Conservation (phyloP, 2,329 filamentous ascomycete species). For the Passalora sequoiae region DNA sequence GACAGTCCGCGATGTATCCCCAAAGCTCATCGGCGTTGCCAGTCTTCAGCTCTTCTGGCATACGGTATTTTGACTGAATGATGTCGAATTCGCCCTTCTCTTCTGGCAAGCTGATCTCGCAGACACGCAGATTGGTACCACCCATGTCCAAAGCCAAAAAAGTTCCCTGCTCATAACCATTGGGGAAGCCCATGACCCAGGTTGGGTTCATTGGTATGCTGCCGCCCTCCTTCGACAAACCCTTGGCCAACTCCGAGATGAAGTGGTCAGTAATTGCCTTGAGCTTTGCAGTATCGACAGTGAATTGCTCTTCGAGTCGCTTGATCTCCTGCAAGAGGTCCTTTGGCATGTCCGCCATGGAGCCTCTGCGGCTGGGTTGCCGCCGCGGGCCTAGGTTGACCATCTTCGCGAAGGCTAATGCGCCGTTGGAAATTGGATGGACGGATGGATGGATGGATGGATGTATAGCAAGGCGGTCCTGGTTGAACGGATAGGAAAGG, state of each 20-base stretch:
- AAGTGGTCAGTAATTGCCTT: conserved; percentile 92
- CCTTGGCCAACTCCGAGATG: conserved; percentile 78
- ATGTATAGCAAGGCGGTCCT: no score
- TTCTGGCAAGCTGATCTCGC: conserved; percentile 82
- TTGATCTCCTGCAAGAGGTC: conserved; percentile 77
- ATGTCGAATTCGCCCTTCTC: conserved; percentile 89
- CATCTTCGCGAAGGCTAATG: no score
- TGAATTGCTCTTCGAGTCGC: conserved; percentile 77
- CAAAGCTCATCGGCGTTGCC: conserved; percentile 80
- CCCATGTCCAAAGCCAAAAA: conserved; percentile 93
- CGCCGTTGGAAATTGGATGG: no score
- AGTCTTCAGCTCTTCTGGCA: conserved; percentile 88
- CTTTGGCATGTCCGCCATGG: conserved; percentile 85
- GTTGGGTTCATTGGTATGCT: conserved; percentile 98
- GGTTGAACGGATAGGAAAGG: no score
- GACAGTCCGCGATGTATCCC: conserved; percentile 90
- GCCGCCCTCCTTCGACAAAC: conserved; percentile 80
- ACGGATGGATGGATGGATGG: no score
- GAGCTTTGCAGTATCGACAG: conserved; percentile 69
- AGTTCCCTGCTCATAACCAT: conserved; percentile 79
- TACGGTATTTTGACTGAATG: conserved; percentile 90
- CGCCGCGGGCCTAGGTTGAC: conserved; percentile 60
- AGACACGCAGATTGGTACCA: conserved; percentile 91
- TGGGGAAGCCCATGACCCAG: conserved; percentile 88
- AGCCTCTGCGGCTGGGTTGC: conserved; percentile 69